Base-by-base conservation (phyloP, 2,329 filamentous ascomycete species). In the Aureobasidium sp. region DNA sequence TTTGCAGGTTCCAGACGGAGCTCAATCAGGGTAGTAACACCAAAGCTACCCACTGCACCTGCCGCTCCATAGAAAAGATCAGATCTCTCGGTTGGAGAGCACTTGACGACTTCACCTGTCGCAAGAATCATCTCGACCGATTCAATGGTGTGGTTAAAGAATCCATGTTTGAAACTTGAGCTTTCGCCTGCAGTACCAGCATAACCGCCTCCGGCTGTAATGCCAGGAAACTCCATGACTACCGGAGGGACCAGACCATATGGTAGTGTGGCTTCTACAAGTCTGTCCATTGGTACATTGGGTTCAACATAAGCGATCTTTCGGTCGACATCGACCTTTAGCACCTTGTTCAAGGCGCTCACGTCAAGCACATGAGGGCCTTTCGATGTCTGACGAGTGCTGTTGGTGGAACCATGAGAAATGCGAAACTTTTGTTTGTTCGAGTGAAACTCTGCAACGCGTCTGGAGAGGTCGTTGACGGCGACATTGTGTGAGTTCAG, bases 341-440 rank as follows among this genome's bases (percentile, higher is more conserved):
- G 76, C 17, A 92, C 82, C 71, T 83, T 80, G 66, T 78, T 80
- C 10, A 92, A 80, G 4, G 71, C 69, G 72, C 85, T 87, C 41
- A 87, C 90, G 71, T 90, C 87, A 61, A 92, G 78, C 10, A 84
- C 64, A 46, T 64, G 48, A 15, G 64, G 55, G 27, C 67, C 68
- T 27, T 63, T 62, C 8, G 72, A 67, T 9, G 73, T 72, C 29
- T 81, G 80, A 8, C 89, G 85, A 41, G 89, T 91, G 73, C 85
- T 89, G 75, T 90, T 91, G 29, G 88, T 91, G 0, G 87, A 85
- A 64, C 89, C 89, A 74, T 91, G 88, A 68, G 85, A 88, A 70
- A 91, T 86, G n/a, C 87, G 82, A 73, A 89, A 91, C 2, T 86
- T 82, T 69, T 81, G 75, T 61, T 80, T 75, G 48, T 77, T 77